These are phyloP conservation scores for Oropetium thomaeum DNA, from an alignment of 176 grass and related monocot genomes.

Conservation along the genomic window DNA sequence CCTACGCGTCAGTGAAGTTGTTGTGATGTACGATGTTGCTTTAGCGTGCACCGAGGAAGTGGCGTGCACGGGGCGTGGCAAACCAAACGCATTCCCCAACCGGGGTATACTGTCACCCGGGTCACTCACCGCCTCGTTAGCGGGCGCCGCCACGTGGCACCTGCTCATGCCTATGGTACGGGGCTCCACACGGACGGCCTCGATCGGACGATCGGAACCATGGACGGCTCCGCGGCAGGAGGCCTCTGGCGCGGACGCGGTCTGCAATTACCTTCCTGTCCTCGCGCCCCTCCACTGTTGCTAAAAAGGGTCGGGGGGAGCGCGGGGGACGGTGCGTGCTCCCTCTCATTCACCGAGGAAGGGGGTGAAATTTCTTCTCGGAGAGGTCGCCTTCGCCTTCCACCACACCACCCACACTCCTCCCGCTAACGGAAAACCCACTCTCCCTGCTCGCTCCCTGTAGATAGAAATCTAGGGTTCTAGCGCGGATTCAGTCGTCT, in stretches of 20 bases:
- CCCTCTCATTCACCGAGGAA: neutral
- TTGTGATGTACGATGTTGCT: neutral
- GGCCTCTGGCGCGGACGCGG: too few species aligned
- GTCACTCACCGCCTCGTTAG: neutral
- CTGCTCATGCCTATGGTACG: neutral
- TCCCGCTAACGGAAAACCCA: constrained; percentile 9
- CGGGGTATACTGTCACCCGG: neutral
- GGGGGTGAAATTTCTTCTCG: neutral
- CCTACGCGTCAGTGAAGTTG: neutral
- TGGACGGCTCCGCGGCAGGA: neutral
- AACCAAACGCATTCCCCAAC: neutral
- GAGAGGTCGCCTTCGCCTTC: constrained; percentile 4
- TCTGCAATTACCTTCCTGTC: neutral
- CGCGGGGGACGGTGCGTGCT: neutral
- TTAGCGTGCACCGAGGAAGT: constrained; percentile 9
- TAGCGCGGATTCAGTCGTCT: neutral
- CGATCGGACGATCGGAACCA: neutral
- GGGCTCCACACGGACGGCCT: neutral
- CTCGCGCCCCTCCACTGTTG: neutral
- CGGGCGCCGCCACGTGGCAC: neutral
- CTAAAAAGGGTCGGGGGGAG: constrained; percentile 8
- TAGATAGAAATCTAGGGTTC: constrained; percentile 38
- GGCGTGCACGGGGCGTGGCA: constrained; percentile 14
- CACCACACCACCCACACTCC: neutral
- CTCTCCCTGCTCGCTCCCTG: neutral